Conservation (phyloP, 2,329 filamentous ascomycete species). For the Aspergillus piperis region DNA sequence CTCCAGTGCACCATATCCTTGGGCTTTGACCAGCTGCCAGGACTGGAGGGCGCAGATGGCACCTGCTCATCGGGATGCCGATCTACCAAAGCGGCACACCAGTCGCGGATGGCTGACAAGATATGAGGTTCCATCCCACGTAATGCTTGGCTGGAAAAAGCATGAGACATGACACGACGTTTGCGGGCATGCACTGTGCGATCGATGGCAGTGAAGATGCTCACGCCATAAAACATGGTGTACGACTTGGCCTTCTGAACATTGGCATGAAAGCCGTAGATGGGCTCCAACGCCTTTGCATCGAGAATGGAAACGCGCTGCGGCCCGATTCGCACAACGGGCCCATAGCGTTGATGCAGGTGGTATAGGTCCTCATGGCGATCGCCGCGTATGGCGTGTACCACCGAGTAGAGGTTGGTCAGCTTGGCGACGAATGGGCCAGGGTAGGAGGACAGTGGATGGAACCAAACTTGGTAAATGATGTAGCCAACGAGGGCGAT, state of each 20-base stretch:
- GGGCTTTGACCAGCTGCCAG: background rate
- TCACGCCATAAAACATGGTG: background rate
- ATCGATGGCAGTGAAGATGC: background rate
- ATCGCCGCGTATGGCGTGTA: conserved; percentile 2
- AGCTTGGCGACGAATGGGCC: conserved; percentile 4
- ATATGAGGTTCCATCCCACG: conserved; percentile 5
- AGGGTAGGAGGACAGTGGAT: conserved; percentile 2
- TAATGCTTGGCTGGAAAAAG: conserved; percentile 3
- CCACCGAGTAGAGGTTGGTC: conserved; percentile 3
- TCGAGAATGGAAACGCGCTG: background rate
- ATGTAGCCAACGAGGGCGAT: background rate
- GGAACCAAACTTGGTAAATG: background rate
- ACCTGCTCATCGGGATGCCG: background rate
- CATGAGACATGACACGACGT: conserved; percentile 2
- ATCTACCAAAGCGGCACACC: background rate
- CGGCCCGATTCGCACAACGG: background rate
- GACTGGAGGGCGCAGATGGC: background rate
- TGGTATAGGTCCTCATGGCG: conserved; percentile 4
- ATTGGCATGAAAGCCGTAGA: conserved; percentile 1
- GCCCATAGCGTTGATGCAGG: background rate
- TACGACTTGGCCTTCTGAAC: background rate
- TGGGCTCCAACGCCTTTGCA: background rate
- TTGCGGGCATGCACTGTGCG: background rate
- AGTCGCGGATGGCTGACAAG: background rate
- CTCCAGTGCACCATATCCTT: background rate